phyloP scores from a whole-genome alignment of 2,329 filamentous ascomycete species.

The Coleophoma cylindrospora region DNA sequence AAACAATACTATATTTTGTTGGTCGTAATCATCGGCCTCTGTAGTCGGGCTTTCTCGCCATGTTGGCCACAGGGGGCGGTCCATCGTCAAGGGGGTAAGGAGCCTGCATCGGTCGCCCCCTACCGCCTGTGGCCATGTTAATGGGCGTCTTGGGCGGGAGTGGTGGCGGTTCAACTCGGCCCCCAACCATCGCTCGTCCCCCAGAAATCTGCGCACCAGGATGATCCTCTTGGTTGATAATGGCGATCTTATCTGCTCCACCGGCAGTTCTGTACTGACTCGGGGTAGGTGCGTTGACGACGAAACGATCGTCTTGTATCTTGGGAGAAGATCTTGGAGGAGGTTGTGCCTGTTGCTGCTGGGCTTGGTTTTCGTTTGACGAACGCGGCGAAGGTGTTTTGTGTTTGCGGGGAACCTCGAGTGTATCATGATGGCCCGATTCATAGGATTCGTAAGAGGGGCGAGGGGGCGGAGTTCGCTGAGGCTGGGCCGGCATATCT shows the following conservation, averaged over 20 bases:
- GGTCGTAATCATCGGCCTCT: conserved; percentile 4
- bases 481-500: conserved; percentile 7
- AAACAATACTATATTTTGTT: no score
- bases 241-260: conserved; percentile 64
- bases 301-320: conserved; percentile 39
- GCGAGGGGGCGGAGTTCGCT: conserved; percentile 17
- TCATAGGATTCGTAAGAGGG: conserved; percentile 30
- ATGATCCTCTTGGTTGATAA: conserved; percentile 54
- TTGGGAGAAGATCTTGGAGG: conserved; percentile 23
- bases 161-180: conserved; percentile 56
- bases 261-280: conserved; percentile 51
- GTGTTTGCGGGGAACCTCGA: conserved; percentile 18
- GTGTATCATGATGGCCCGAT: conserved; percentile 21
- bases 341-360: conserved; percentile 30
- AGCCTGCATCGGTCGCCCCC: conserved; percentile 20
- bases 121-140: conserved; percentile 23
- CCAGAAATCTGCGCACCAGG: conserved; percentile 31
- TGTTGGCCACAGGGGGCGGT: conserved; percentile 78
- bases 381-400: conserved; percentile 13
- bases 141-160: conserved; percentile 75
- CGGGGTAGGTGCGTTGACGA: conserved; percentile 52
- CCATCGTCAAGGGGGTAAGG: conserved; percentile 78
- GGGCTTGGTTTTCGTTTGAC: conserved; percentile 32
- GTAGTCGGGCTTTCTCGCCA: conserved; percentile 69
- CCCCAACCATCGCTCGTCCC: conserved; percentile 7